Conservation (phyloP, 169 alveolate species). For the Plasmodium inui region DNA sequence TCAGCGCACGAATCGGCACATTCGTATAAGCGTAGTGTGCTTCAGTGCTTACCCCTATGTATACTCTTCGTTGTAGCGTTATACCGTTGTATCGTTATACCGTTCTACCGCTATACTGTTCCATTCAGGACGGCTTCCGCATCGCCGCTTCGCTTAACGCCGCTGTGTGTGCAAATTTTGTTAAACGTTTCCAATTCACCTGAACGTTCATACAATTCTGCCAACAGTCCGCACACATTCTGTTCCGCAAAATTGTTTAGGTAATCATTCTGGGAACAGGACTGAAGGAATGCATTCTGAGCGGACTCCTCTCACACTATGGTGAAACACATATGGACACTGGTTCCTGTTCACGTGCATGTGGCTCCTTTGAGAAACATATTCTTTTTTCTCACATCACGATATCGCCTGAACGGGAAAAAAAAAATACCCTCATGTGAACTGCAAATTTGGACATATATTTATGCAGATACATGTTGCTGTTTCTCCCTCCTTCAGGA, state of each 20-base stretch:
- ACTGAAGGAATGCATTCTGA: conserved; percentile 96
- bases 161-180: not conserved
- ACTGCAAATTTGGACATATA: not conserved
- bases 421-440: not conserved
- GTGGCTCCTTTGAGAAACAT: not conserved
- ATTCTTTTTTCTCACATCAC: not conserved
- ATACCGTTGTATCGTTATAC: not conserved
- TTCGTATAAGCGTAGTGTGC: not conserved
- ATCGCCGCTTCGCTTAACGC: not conserved
- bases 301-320: conserved; percentile 95
- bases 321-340: conserved; percentile 35
- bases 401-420: not conserved
- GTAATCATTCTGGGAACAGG: conserved; percentile 99
- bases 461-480: not conserved
- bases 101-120: not conserved
- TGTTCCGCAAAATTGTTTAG: conserved; percentile 19
- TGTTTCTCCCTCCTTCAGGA: conserved; percentile 81
- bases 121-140: not conserved
- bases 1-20: not conserved
- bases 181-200: not conserved
- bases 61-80: not conserved
- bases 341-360: not conserved
- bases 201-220: not conserved
- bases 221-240: not conserved
- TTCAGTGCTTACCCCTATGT: not conserved